Evolutionary conservation across 805 yeast species (phyloP).

Genomic region (Kazachstania kunashirensis): DNA sequence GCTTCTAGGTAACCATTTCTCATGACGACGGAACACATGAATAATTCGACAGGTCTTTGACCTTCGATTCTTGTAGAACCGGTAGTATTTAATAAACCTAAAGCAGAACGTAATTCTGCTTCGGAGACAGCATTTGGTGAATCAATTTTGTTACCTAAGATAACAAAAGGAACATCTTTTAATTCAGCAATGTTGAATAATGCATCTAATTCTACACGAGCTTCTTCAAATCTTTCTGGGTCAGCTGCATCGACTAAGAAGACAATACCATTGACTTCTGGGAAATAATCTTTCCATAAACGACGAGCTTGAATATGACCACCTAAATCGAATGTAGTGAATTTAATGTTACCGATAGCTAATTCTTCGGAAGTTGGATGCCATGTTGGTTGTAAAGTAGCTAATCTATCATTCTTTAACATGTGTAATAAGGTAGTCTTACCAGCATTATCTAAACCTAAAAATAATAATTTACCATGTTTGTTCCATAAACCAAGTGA

Average conservation of each 20-base stretch:
- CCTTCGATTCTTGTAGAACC: constrained; percentile 69
- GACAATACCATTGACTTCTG: constrained; percentile 96
- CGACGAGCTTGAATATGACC: constrained; percentile 99
- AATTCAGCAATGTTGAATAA: constrained; percentile 89
- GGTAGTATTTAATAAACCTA: constrained; percentile 81
- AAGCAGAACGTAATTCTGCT: constrained; percentile 81
- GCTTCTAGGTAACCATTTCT: constrained; percentile 98
- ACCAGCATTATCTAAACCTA: constrained; percentile 97
- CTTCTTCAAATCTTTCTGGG: constrained; percentile 88
- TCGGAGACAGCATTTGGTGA: constrained; percentile 90
- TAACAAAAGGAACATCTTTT: constrained; percentile 77
- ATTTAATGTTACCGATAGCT: constrained; percentile 90
- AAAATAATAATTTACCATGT: constrained; percentile 90
- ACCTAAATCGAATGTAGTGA: constrained; percentile 97
- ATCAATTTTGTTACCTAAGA: constrained; percentile 95
- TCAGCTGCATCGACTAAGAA: constrained; percentile 96
- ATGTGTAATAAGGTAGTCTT: constrained; percentile 83
- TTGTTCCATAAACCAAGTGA: constrained; percentile 82
- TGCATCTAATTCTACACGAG: constrained; percentile 89
- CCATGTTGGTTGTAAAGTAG: constrained; percentile 93
- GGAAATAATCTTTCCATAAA: constrained; percentile 98
- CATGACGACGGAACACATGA: constrained; percentile 97
- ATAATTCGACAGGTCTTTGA: constrained; percentile 88
- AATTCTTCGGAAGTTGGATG: constrained; percentile 98
- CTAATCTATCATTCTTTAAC: constrained; percentile 91